phyloP scores from a whole-genome alignment of 768 basidiomycete species.

The Clavaria fumosa region DNA sequence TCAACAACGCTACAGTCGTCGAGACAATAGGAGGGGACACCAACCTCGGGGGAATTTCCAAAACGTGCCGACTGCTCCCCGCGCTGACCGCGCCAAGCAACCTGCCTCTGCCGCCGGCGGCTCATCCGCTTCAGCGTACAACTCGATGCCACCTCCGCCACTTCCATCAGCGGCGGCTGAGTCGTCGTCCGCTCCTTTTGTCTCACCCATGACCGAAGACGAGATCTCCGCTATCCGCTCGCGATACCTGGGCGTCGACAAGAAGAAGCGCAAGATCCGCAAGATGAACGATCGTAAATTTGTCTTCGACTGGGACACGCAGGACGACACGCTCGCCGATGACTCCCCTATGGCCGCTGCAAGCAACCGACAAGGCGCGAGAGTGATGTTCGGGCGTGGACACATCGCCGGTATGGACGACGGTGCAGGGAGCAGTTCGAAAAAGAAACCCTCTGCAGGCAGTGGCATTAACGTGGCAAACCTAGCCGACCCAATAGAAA shows the following conservation, averaged over 20 bases:
- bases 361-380: slow-evolving; percentile 62
- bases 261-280: slow-evolving; percentile 86
- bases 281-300: slow-evolving; percentile 96
- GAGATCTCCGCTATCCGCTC: slow-evolving; percentile 79
- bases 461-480: slow-evolving; percentile 26
- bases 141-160: slow-evolving; percentile 23
- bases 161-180: slow-evolving; percentile 5
- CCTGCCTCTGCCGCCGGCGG: slow-evolving; percentile 17
- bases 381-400: slow-evolving; percentile 80
- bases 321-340: slow-evolving; percentile 81
- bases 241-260: slow-evolving; percentile 87
- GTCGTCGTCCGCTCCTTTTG: slow-evolving; percentile 19
- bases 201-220: slow-evolving; percentile 59
- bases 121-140: slow-evolving; percentile 25
- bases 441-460: slow-evolving; percentile 19
- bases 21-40: slow-evolving; percentile 26
- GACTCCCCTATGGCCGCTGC: slow-evolving; percentile 63
- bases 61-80: slow-evolving; percentile 74
- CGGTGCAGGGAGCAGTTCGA: slow-evolving; percentile 32
- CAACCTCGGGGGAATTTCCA: slow-evolving; percentile 33
- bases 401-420: slow-evolving; percentile 81
- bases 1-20: slow-evolving; percentile 25
- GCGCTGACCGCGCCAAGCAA: slow-evolving; percentile 49
- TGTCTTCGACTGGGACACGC: slow-evolving; percentile 98
- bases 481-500: slow-evolving; percentile 70